A percentile compares a stretch with the other conserved stretches of the same genome.
phyloP scores from a whole-genome alignment of 2,329 filamentous ascomycete species.

The Colletotrichum chrysophilum region DNA sequence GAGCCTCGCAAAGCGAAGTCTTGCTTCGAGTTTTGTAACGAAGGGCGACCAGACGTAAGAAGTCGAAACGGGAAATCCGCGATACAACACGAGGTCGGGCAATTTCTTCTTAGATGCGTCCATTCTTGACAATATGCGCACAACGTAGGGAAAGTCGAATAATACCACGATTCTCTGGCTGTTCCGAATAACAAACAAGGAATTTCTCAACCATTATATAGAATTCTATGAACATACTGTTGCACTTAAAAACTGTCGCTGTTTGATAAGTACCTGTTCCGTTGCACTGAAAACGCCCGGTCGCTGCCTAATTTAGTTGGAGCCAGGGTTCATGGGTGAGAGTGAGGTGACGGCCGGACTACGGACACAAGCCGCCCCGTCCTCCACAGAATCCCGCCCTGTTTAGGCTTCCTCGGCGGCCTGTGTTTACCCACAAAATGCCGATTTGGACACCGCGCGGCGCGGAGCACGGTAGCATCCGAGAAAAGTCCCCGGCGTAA shows the following conservation, averaged over 20 bases:
- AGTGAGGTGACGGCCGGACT: neutral
- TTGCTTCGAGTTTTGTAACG: slow-evolving; percentile 66
- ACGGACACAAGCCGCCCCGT: neutral
- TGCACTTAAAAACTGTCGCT: neutral
- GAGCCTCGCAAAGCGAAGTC: slow-evolving; percentile 58
- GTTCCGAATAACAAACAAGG: neutral
- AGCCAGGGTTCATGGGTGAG: neutral
- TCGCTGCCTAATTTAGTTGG: neutral
- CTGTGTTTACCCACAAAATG: neutral
- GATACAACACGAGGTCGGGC: neutral
- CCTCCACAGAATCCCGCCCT: neutral
- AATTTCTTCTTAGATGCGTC: neutral
- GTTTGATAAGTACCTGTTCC: neutral
- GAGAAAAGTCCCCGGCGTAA: neutral
- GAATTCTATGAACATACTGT: neutral
- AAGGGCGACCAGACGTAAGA: slow-evolving; percentile 64
- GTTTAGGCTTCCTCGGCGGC: neutral
- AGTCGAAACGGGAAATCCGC: neutral
- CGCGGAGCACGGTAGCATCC: neutral
- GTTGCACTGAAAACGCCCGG: neutral
- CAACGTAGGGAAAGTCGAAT: neutral
- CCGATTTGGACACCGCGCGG: neutral
- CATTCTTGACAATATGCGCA: neutral
- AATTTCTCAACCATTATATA: neutral
- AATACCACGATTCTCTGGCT: neutral